Evolutionary conservation across 306 rosid genomes (phyloP).

Genomic region (Pterocarpus macrocarpus): DNA sequence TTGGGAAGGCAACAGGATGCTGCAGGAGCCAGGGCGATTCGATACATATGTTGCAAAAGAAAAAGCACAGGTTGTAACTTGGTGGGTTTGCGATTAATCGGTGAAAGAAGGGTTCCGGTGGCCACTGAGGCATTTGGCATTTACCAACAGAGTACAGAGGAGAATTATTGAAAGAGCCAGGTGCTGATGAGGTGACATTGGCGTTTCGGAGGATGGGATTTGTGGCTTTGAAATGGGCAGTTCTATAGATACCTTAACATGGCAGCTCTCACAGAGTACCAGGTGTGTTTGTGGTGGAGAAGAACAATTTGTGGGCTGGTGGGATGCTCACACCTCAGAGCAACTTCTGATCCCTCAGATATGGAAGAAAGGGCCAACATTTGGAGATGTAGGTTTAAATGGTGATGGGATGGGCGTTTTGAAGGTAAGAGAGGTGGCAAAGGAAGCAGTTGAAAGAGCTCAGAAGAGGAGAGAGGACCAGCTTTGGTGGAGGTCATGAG

Average conservation of each 20-base stretch:
- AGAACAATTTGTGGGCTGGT: constrained; percentile 98
- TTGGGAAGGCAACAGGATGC: constrained; percentile 95
- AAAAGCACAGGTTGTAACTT: constrained; percentile 79
- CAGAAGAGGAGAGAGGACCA: constrained; percentile 99
- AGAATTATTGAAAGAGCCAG: constrained; percentile 79
- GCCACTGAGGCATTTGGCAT: constrained; percentile 98
- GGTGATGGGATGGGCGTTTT: constrained; percentile 99
- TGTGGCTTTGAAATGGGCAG: constrained; percentile 95
- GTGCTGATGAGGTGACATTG: constrained; percentile 77
- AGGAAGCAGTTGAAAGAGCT: constrained; percentile 92
- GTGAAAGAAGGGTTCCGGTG: constrained; percentile 97
- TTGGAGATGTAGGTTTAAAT: constrained; percentile 99
- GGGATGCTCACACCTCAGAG: constrained; percentile 97
- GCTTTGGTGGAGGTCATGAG: constrained; percentile 95
- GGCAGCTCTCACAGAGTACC: constrained; percentile 97
- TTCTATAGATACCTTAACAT: constrained; percentile 96
- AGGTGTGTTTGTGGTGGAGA: constrained; percentile 98
- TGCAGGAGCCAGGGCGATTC: constrained; percentile 99
- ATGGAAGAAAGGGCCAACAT: constrained; percentile 99
- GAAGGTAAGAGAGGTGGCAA: constrained; percentile 98
- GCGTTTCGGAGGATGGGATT: constrained; percentile 97
- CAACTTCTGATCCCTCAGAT: constrained; percentile 98
- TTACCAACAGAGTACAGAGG: constrained; percentile 81
- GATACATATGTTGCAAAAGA: constrained; percentile 98
- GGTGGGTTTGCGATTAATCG: constrained; percentile 99